Evolutionary conservation across 2,329 filamentous ascomycete species (phyloP), one percentile per base, ranked within the genome.

Genomic region (Aspergillus novoparasiticus): DNA sequence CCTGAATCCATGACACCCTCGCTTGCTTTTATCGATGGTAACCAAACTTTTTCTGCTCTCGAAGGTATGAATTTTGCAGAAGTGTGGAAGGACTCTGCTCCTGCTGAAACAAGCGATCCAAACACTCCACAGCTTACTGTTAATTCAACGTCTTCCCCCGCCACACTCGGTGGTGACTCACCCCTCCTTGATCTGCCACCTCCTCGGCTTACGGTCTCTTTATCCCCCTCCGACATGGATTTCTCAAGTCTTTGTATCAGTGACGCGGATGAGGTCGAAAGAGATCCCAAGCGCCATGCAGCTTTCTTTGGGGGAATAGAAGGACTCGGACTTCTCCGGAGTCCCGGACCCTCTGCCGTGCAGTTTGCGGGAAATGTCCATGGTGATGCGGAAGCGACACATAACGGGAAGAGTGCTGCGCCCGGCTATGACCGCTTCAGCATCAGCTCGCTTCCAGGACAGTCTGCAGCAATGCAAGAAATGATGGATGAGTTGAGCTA

Each of bases 401-500:
- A 50, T 34, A 57, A 57, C 16, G 57, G 61, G n/a, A 51, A 58
- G 19, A 30, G 53, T 16, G 57, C 51, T 50, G 36, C 26, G 32
- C n/a, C 41, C 55, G 16, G 60, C 16, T 10, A 55, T 39, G 19
- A 62, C 51, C 64, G 68, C 28, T 62, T 62, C 10, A 68, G 69
- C 55, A 61, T 68, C 57, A 62, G 65, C 6, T 70, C 69, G 19
- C 58, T 74, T 39, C 61, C 65, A 30, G 69, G 73, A 3, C 76
- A 76, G 62, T 71, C 71, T 54, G 76, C 71, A 41, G 78, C 77
- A 21, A 81, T 85, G 75, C 78, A 81, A 65, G 79, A 83, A 66
- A 72, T 85, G 62, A 76, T 85, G 69, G 79, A 81, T 65, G 83
- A 85, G 64, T 73, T 85, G 71, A 81, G 82, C 60, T 85, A 85